Conservation (phyloP, 768 basidiomycete species). For the Russula lepida region DNA sequence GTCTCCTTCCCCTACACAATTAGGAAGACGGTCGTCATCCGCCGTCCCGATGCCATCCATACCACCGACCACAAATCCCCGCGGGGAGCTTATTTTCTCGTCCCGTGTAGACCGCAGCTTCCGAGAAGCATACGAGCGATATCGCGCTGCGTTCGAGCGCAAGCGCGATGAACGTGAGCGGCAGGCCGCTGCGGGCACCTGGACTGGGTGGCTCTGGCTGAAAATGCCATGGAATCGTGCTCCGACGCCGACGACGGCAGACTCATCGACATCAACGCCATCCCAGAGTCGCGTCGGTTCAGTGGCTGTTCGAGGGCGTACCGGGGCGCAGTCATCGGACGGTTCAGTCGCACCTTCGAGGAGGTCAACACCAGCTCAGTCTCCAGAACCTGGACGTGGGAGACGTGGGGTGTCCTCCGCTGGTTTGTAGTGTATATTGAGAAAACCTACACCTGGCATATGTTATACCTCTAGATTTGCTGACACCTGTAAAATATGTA, state of each 20-base stretch:
- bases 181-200: slow-evolving; percentile 27
- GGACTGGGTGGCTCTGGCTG: slow-evolving; percentile 26
- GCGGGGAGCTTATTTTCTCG: slow-evolving; percentile 95
- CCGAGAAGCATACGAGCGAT: slow-evolving; percentile 87
- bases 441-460: not conserved
- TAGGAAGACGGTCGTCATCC: slow-evolving; percentile 34
- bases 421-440: not conserved
- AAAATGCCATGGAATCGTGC: slow-evolving; percentile 25
- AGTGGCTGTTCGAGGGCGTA: slow-evolving; percentile 1
- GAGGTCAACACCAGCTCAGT: slow-evolving; percentile 8
- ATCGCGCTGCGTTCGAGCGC: slow-evolving; percentile 80
- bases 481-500: not conserved
- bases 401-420: not conserved
- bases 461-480: slow-evolving; percentile 4
- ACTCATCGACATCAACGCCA: slow-evolving; percentile 11
- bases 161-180: slow-evolving; percentile 58
- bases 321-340: slow-evolving; percentile 3
- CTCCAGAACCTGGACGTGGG: slow-evolving; percentile 7
- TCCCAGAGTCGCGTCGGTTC: slow-evolving; percentile 15
- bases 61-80: slow-evolving; percentile 80
- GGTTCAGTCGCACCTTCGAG: slow-evolving; percentile 6
- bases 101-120: slow-evolving; percentile 76
- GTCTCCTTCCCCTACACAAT: slow-evolving; percentile 30
- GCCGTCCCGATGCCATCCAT: slow-evolving; percentile 61
- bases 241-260: slow-evolving; percentile 1